These are phyloP conservation scores for Hypoxylon sp. DNA, from an alignment of 2,329 filamentous ascomycete genomes.

Conservation along the genomic window DNA sequence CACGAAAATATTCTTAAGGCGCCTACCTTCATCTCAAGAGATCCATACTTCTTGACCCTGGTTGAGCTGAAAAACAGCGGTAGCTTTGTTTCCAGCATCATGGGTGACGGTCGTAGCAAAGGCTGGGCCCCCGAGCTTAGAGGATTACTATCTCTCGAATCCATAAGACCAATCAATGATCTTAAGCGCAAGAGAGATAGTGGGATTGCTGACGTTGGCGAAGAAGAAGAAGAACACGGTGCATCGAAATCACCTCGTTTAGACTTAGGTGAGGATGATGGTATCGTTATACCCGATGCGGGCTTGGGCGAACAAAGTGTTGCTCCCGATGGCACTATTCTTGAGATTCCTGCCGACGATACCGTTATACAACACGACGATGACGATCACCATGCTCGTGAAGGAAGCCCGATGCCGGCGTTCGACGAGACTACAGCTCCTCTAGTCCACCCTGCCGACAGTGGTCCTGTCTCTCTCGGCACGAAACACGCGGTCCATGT, in stretches of 20 bases:
- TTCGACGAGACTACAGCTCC: constrained; percentile 86
- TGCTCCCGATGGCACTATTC: constrained; percentile 72
- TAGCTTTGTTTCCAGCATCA: constrained; percentile 88
- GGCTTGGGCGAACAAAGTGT: constrained; percentile 68
- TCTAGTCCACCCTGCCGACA: constrained; percentile 84
- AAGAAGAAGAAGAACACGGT: constrained; percentile 74
- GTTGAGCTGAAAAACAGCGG: constrained; percentile 94
- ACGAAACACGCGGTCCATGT: constrained; percentile 97
- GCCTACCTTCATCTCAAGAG: constrained; percentile 85
- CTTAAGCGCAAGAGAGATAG: constrained; percentile 95
- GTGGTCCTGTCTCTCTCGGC: constrained; percentile 87
- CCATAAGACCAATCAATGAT: constrained; percentile 81
- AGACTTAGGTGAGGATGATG: constrained; percentile 76
- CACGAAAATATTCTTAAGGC: constrained; percentile 88
- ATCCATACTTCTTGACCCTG: constrained; percentile 87
- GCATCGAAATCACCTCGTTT: constrained; percentile 78
- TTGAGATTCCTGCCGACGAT: constrained; percentile 75
- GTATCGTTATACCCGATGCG: constrained; percentile 62
- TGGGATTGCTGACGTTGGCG: constrained; percentile 84
- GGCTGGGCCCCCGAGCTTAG: constrained; percentile 94
- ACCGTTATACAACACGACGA: constrained; percentile 61
- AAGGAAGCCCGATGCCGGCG: constrained; percentile 67
- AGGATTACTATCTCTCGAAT: constrained; percentile 90
- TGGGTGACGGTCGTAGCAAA: constrained; percentile 82
- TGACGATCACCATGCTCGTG: constrained; percentile 62